Conservation (phyloP, 345 rosid genomes). For the Orychophragmus violaceus region DNA sequence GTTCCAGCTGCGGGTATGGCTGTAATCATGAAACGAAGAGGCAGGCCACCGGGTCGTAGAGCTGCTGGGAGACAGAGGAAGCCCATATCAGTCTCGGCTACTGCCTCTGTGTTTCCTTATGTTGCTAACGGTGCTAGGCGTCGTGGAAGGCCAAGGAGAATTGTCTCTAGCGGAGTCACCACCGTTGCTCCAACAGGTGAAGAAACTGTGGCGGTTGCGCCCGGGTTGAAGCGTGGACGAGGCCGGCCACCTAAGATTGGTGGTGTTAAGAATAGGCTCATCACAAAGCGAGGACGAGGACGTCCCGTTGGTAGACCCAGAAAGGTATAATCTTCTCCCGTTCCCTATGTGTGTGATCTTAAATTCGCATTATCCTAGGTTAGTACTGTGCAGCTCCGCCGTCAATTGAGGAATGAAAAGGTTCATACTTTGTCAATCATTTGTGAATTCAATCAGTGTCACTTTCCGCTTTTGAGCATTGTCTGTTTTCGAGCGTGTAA, state of each 20-base stretch:
- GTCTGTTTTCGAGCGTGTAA: constrained; percentile 3
- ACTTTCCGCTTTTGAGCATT: constrained; percentile 20
- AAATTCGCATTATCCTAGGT: neutral
- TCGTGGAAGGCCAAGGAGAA: constrained; percentile 42
- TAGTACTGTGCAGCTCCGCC: neutral
- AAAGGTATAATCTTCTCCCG: constrained; percentile 36
- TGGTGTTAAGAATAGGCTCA: constrained; percentile 24
- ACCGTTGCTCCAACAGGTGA: constrained; percentile 1
- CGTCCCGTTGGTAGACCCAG: constrained; percentile 34
- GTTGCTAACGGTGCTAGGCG: neutral
- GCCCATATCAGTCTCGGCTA: constrained; percentile 8
- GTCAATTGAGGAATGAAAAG: neutral
- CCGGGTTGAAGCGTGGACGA: constrained; percentile 34
- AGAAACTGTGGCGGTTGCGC: constrained; percentile 3
- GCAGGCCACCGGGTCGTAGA: constrained; percentile 30
- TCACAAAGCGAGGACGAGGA: constrained; percentile 30
- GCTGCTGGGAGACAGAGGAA: constrained; percentile 30
- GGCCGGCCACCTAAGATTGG: constrained; percentile 52
- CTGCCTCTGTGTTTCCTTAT: constrained; percentile 13
- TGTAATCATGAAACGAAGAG: constrained; percentile 23
- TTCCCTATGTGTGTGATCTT: neutral
- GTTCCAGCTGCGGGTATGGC: neutral
- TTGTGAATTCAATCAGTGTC: constrained; percentile 11
- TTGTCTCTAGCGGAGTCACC: neutral
- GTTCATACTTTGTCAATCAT: constrained; percentile 4